A percentile compares a stretch with the other conserved stretches of the same genome.
Conservation (phyloP, 2,329 filamentous ascomycete genomes). For the Teratosphaeria pseudoeucalypti region DNA sequence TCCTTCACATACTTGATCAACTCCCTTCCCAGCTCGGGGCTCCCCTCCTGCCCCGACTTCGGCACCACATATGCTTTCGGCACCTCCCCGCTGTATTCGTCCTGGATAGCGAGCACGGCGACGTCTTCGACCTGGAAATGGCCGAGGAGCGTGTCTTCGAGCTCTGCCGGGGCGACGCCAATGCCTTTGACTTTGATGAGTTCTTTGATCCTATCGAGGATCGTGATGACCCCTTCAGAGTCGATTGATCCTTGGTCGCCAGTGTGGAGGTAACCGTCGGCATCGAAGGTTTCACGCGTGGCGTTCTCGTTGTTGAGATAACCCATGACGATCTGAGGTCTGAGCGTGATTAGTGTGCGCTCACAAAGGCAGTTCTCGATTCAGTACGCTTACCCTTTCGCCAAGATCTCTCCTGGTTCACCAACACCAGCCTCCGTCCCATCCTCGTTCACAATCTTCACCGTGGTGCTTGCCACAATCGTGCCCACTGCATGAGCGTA, state of each 20-base stretch:
- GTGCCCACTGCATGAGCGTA: slow-evolving; percentile 48
- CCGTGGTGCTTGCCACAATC: slow-evolving; percentile 48
- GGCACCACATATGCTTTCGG: slow-evolving; percentile 49
- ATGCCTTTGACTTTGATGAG: slow-evolving; percentile 59
- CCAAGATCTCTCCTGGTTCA: slow-evolving; percentile 40
- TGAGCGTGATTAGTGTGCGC: background rate
- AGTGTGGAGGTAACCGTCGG: slow-evolving; percentile 46
- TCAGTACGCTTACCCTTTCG: slow-evolving; percentile 10
- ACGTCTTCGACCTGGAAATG: slow-evolving; percentile 47
- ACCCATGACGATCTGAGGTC: slow-evolving; percentile 29
- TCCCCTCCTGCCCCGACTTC: slow-evolving; percentile 21
- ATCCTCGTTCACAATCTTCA: slow-evolving; percentile 49
- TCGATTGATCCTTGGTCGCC: slow-evolving; percentile 50
- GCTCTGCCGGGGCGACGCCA: slow-evolving; percentile 47
- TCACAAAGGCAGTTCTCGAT: background rate
- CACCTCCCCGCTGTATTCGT: slow-evolving; percentile 47
- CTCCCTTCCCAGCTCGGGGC: slow-evolving; percentile 31
- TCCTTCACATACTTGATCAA: slow-evolving; percentile 52
- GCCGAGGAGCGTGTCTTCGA: slow-evolving; percentile 50
- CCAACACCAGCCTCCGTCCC: slow-evolving; percentile 43
- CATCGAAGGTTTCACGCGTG: slow-evolving; percentile 34
- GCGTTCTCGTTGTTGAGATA: slow-evolving; percentile 27
- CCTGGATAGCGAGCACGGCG: slow-evolving; percentile 44
- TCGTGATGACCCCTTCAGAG: slow-evolving; percentile 45
- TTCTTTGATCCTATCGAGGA: slow-evolving; percentile 55